A percentile compares a stretch with the other conserved stretches of the same genome.
Evolutionary conservation across 768 basidiomycete genomes (phyloP).

Genomic region (Tulasnella sp.): DNA sequence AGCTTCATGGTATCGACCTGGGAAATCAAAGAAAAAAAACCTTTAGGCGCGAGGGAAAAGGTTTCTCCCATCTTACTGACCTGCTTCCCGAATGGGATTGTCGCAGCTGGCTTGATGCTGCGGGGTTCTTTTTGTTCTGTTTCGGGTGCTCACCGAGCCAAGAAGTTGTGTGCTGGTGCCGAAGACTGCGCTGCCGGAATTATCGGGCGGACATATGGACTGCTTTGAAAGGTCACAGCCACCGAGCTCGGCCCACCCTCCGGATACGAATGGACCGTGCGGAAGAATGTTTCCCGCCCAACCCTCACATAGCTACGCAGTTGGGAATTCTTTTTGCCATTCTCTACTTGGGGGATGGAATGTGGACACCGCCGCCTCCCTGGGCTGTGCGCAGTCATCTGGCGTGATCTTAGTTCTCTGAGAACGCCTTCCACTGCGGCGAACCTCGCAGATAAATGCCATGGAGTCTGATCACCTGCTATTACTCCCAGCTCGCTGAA

Average conservation of each 20-base stretch:
- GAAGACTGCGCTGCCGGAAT: neutral
- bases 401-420: neutral
- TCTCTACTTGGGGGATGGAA: neutral
- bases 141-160: neutral
- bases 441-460: neutral
- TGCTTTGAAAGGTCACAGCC: neutral
- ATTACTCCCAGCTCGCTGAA: neutral
- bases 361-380: neutral
- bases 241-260: neutral
- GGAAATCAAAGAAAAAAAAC: too few species aligned
- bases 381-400: neutral
- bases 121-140: neutral
- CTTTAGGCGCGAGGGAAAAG: neutral
- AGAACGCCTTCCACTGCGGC: conserved; percentile 8
- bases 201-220: neutral
- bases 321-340: neutral
- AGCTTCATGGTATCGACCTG: conserved; percentile 6
- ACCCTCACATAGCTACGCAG: neutral
- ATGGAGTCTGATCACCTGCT: neutral
- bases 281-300: neutral
- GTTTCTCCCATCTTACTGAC: neutral
- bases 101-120: neutral
- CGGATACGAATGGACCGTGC: neutral
- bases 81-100: neutral
- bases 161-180: neutral